Base-by-base conservation (phyloP, 768 basidiomycete genomes). In the Trichaptum fuscoviolaceum region DNA sequence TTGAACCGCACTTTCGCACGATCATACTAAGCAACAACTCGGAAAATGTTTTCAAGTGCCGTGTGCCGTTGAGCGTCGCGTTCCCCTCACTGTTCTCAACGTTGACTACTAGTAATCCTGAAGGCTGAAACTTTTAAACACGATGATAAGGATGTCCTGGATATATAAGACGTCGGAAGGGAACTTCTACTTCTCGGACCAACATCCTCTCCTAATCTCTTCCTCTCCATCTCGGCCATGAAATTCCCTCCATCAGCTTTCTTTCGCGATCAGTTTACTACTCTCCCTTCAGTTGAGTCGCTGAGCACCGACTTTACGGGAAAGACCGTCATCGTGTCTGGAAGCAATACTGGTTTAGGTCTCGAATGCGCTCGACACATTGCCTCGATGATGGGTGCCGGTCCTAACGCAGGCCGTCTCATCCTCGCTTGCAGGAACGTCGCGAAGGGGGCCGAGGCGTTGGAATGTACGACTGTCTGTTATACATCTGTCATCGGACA, bases 291-390 rank as follows among this genome's bases (percentile, higher is more conserved):
- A 24, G 75, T 81, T 2, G 73, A 63, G 25, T 26, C 30, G 35
- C 7, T 75, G 23, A 68, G 70, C 2, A 75, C 70, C 0, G 78
- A 83, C 66, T 73, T 86, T 24, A 70, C 72, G 10, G 81, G 80
- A 7, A 83, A 82, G 70, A 83, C 81, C 7, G 76, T 86, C n/a
- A 64, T 86, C 24, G 78, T 87, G 25, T 76, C 79, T 27, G 82
- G 81, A 7, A 83, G 85, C 1, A 87, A 87, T 68, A 76, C 76
- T 25, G 87, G 84, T 1, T 65, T 85, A 3, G 84, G 84, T 0
- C 77, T 82, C 57, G 82, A 84, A 68, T 77, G 81, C 0, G 73
- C 79, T 7, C 81, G 79, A 65, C 80, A 83, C 64, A 80, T 84
- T 52, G 82, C 82, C 0, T 58, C 67, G 1, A 81, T 84, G 83